Base-by-base conservation (phyloP, 108 stramenopile species). In the Schizochytrium sp. region DNA sequence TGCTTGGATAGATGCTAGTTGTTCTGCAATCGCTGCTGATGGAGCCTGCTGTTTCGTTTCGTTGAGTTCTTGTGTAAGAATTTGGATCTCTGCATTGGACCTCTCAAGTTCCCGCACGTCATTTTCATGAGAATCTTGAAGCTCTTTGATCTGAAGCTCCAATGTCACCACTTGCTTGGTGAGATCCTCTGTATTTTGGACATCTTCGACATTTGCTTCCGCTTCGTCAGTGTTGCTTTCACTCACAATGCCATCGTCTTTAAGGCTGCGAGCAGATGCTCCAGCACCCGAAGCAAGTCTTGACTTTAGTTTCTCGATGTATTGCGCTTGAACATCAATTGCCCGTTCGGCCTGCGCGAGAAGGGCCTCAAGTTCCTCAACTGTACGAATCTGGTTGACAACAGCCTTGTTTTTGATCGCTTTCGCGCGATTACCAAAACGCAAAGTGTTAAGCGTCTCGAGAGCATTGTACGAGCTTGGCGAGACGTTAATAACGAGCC, bases 401-500 rank as follows among this genome's bases (percentile, higher is more conserved):
- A 41, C 57, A 12, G 95, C 97, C 73, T 96, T 94, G 90, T 98
- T 97, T 64, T 95, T 92, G 90, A 98, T 96, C 56, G 89, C 92
- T 90, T 97, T 97, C 61, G 98, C 98, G 19, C 97, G 94, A 60
- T 92, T 93, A 4, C 95, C 98, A 90, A 98, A 98, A 87, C 97
- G 96, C 61, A 97, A 92, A 4, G 98, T 98, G 61, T 95, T 95
- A 93, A 97, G 96, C 53, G 95, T 95, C 88, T 98, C 98, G 92
- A 95, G 95, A 46, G 96, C 55, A 89, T 97, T 95, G 56, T 88
- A 89, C 3, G 91, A 91, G 38, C 89, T 60, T 3, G 97, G 97
- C 12, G 95, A 95, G 28, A 96, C 94, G 87, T 95, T 95, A 88
- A 96, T 96, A 10, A 98, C 90, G 60, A 97, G 91, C 38, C 94